Percentiles rank a stretch among this genome's conserved stretches.
Conservation (phyloP, 305 asterid species). For the Rubia balearica region DNA sequence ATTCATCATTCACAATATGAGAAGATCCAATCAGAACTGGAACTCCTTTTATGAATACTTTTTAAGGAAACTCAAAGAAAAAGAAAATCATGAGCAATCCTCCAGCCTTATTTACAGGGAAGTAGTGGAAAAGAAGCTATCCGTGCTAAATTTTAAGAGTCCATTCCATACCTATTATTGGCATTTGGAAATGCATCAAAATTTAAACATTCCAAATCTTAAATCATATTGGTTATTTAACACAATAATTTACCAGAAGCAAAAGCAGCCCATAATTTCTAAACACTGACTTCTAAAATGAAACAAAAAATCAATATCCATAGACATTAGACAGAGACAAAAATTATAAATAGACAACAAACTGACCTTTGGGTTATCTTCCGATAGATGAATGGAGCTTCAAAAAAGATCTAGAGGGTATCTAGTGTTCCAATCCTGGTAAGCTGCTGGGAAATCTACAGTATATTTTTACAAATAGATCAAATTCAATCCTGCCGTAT, state of each 20-base stretch:
- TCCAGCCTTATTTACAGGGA: neutral
- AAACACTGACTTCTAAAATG: neutral
- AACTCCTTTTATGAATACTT: neutral
- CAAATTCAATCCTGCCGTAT: conserved; percentile 10
- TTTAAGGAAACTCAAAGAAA: no score
- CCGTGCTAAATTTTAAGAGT: neutral
- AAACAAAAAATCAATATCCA: neutral
- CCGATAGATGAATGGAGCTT: conserved; percentile 69
- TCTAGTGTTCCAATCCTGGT: conserved; percentile 76
- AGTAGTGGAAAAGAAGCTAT: neutral
- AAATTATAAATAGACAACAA: neutral
- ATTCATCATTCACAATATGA: neutral
- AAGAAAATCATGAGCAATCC: neutral
- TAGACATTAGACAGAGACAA: neutral
- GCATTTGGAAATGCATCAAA: neutral
- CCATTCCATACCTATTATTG: neutral
- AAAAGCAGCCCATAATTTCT: neutral
- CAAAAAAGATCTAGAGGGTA: conserved; percentile 74
- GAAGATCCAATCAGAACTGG: neutral
- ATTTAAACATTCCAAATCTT: neutral
- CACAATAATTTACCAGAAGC: neutral
- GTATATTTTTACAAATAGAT: conserved; percentile 37
- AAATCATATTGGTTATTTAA: neutral
- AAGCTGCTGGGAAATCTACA: conserved; percentile 74
- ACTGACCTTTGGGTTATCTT: conserved; percentile 66